Evolutionary conservation across 805 yeast species (phyloP).

Genomic region (Hanseniaspora guilliermondii): DNA sequence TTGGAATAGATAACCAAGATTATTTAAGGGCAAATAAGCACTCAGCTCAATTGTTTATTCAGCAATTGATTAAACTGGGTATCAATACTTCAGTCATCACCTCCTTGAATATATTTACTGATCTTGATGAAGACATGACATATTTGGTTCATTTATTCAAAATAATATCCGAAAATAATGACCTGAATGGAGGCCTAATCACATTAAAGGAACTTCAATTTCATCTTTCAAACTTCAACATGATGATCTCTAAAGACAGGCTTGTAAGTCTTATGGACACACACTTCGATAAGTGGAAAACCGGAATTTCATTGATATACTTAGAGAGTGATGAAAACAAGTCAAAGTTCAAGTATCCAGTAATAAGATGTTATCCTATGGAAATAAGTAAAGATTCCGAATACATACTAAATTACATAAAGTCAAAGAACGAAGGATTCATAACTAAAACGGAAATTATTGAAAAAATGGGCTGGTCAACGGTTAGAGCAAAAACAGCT

Average conservation of each 20-base stretch:
- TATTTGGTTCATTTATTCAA: not conserved
- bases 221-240: conserved; percentile 5
- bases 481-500: conserved; percentile 45
- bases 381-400: conserved; percentile 11
- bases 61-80: conserved; percentile 1
- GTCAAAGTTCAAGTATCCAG: not conserved
- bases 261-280: not conserved
- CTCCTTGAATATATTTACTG: conserved; percentile 1
- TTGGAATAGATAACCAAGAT: conserved; percentile 7
- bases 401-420: not conserved
- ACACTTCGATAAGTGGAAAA: conserved; percentile 1
- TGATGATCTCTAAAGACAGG: conserved; percentile 3
- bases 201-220: conserved; percentile 8
- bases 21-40: conserved; percentile 3
- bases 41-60: not conserved
- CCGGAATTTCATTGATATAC: conserved; percentile 4
- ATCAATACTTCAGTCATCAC: conserved; percentile 7
- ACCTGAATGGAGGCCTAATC: conserved; percentile 8
- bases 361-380: conserved; percentile 11
- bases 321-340: not conserved
- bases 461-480: conserved; percentile 44
- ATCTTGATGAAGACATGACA: conserved; percentile 1
- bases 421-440: not conserved
- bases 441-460: conserved; percentile 15
- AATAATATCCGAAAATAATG: conserved; percentile 2